Percentiles rank a stretch among this genome's conserved stretches.
Evolutionary conservation across 1,284 basidiomycete species (phyloP).

Genomic region (Sphagnurus paluster): DNA sequence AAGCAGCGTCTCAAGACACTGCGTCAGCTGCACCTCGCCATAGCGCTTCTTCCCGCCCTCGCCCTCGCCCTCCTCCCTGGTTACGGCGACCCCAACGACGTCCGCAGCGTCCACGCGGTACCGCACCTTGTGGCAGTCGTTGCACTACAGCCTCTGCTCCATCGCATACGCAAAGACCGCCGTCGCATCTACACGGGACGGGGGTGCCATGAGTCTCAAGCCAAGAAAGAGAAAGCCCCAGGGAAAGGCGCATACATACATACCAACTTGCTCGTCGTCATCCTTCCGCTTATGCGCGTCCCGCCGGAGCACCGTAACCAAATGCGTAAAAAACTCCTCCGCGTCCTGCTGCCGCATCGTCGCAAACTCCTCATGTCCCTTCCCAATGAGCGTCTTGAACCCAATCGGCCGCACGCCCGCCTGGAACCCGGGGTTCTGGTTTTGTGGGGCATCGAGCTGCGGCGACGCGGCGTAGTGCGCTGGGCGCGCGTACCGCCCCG

Average conservation of each 20-base stretch:
- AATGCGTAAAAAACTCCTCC: slow-evolving; percentile 90
- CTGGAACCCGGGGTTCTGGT: slow-evolving; percentile 70
- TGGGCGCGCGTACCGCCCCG: slow-evolving; percentile 86
- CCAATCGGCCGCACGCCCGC: slow-evolving; percentile 81
- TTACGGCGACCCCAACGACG: slow-evolving; percentile 80
- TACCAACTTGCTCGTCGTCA: slow-evolving; percentile 31
- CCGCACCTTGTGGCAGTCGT: slow-evolving; percentile 82
- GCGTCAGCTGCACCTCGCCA: slow-evolving; percentile 65
- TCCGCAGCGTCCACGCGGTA: slow-evolving; percentile 84
- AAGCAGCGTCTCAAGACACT: slow-evolving; percentile 71
- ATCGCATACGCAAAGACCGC: slow-evolving; percentile 79
- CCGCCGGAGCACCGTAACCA: slow-evolving; percentile 71
- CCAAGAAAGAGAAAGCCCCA: neutral
- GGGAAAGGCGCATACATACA: neutral
- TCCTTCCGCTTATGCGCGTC: slow-evolving; percentile 57
- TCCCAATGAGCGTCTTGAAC: slow-evolving; percentile 91
- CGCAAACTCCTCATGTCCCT: slow-evolving; percentile 92
- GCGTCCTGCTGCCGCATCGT: slow-evolving; percentile 98
- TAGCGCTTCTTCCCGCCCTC: slow-evolving; percentile 67
- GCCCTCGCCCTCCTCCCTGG: slow-evolving; percentile 49
- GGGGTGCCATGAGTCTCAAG: neutral
- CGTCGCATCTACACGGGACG: slow-evolving; percentile 57
- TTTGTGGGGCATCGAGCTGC: slow-evolving; percentile 7
- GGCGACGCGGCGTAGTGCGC: slow-evolving; percentile 22
- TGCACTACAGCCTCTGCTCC: slow-evolving; percentile 87